Conservation (phyloP, 1,284 basidiomycete genomes). For the Athelia psychrophila region DNA sequence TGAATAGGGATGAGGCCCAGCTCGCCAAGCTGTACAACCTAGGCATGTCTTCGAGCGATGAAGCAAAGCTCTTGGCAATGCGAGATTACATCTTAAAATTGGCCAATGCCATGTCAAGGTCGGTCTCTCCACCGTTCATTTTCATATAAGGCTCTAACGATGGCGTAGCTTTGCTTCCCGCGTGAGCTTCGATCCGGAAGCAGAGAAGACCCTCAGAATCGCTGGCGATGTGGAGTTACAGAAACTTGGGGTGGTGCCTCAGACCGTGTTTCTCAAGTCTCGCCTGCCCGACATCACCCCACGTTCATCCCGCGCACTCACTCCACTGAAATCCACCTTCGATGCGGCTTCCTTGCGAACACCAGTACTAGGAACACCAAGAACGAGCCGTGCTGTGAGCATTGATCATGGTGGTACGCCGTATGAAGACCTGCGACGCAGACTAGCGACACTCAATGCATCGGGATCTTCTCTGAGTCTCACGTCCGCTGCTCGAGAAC, state of each 20-base stretch:
- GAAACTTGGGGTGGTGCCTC: constrained; percentile 89
- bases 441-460: constrained; percentile 67
- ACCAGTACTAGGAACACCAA: constrained; percentile 43
- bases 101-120: constrained; percentile 67
- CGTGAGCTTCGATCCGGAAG: constrained; percentile 55
- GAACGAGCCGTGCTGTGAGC: constrained; percentile 42
- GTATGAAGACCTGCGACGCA: constrained; percentile 71
- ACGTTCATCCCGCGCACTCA: constrained; percentile 32
- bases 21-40: constrained; percentile 73
- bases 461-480: constrained; percentile 60
- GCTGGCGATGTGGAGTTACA: constrained; percentile 70
- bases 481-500: constrained; percentile 55
- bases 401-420: constrained; percentile 49
- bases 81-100: constrained; percentile 86
- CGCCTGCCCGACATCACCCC: constrained; percentile 38
- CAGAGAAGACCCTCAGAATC: constrained; percentile 63
- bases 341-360: constrained; percentile 31
- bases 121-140: constrained; percentile 10
- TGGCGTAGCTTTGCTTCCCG: constrained; percentile 59
- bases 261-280: constrained; percentile 88
- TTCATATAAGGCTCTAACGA: not conserved
- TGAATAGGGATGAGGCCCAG: constrained; percentile 69
- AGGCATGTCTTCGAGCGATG: constrained; percentile 79
- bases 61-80: constrained; percentile 81
- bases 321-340: constrained; percentile 33